phyloP scores from a whole-genome alignment of 371 early-diverging fungal species.

The Fennellomyces sp. region DNA sequence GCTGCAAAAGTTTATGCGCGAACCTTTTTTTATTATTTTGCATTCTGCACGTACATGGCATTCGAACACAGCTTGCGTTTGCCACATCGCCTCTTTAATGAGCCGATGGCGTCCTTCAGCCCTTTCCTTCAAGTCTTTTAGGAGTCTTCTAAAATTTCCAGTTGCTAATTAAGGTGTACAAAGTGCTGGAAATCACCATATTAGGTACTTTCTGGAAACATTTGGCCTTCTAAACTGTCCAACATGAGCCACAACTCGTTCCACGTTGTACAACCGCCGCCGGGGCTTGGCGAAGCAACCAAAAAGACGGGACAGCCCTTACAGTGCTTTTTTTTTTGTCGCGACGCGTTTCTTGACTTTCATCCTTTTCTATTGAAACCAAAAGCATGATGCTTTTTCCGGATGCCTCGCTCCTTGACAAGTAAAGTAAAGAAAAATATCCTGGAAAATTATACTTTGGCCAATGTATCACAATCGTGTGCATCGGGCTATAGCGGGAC shows the following conservation, averaged over 20 bases:
- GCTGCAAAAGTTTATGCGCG: too few relatives aligned
- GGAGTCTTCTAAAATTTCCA: not conserved
- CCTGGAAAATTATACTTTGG: not conserved
- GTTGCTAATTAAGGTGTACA: conserved; percentile 1
- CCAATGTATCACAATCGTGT: too few relatives aligned
- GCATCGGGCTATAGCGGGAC: too few relatives aligned
- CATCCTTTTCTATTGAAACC: too few relatives aligned
- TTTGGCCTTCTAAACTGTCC: conserved; percentile 4
- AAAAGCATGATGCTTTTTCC: too few relatives aligned
- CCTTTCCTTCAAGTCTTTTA: not conserved
- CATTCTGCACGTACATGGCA: not conserved
- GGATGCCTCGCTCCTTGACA: not conserved
- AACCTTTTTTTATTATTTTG: too few relatives aligned
- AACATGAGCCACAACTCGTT: not conserved
- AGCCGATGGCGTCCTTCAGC: not conserved
- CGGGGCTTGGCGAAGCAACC: not conserved
- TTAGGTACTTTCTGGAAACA: not conserved
- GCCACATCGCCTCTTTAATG: too few relatives aligned
- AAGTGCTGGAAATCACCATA: not conserved
- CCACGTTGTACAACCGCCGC: not conserved
- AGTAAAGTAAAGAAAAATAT: not conserved
- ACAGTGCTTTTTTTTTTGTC: too few relatives aligned
- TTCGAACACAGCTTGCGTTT: too few relatives aligned
- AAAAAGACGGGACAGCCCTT: not conserved
- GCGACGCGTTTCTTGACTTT: too few relatives aligned